Evolutionary conservation across 1,284 basidiomycete genomes (phyloP).

Genomic region (Butyriboletus appendiculatus): DNA sequence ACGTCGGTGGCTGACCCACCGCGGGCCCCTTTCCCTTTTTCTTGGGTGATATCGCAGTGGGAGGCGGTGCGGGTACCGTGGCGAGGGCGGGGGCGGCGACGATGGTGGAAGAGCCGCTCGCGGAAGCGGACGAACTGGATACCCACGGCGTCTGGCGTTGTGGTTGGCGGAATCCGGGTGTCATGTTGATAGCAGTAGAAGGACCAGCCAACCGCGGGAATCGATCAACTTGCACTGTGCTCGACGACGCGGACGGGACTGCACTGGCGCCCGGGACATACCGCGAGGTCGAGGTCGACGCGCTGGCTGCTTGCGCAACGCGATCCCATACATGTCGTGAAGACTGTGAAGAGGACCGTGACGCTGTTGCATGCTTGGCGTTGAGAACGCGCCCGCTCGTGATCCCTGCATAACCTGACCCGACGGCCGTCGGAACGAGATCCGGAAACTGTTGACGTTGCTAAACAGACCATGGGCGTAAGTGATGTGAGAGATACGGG

Average conservation of each 20-base stretch:
- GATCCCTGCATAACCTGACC: conserved; percentile 74
- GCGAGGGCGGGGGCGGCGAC: conserved; percentile 3
- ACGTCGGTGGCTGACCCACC: conserved; percentile 37
- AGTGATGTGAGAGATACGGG: neutral
- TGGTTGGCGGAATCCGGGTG: conserved; percentile 31
- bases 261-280: conserved; percentile 15
- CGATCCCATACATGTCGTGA: conserved; percentile 81
- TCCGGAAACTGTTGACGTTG: conserved; percentile 86
- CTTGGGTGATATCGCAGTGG: conserved; percentile 10
- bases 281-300: conserved; percentile 50
- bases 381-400: conserved; percentile 81
- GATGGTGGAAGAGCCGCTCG: conserved; percentile 8
- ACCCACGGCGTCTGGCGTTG: conserved; percentile 62
- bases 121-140: conserved; percentile 33
- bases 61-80: neutral
- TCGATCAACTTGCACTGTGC: conserved; percentile 31
- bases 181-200: conserved; percentile 13
- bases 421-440: conserved; percentile 60
- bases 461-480: conserved; percentile 38
- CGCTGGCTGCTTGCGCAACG: conserved; percentile 81
- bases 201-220: conserved; percentile 48
- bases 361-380: conserved; percentile 73
- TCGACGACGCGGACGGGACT: conserved; percentile 19
- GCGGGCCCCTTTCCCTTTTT: conserved; percentile 10
- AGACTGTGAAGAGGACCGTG: conserved; percentile 56